Base-by-base conservation (phyloP, 2,329 filamentous ascomycete species). In the Scortechinia acanthostroma region DNA sequence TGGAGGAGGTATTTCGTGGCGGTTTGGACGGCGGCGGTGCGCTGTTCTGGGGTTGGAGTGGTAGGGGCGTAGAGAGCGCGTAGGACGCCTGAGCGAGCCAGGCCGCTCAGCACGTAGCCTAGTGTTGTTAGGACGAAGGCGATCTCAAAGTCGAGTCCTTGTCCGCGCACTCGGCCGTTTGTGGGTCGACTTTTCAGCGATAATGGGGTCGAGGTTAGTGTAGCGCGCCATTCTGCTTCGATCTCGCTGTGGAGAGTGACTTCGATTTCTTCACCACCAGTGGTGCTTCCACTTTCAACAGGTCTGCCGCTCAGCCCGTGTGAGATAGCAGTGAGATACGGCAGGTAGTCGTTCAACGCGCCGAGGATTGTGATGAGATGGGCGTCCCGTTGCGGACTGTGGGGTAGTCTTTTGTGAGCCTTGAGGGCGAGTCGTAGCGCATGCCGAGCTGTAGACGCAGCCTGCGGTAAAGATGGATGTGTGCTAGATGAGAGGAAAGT, bases 371-470 rank as follows among this genome's bases (percentile, higher is more conserved):
- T 65, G 21, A 67, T 62, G 10, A 83, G 68, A 52, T 80, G 69
- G 42, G 69, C 65, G 43, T 73, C 63, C 57, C 73, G 73, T 35
- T 74, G 70, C 6, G 66, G 52, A 19, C 35, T 17, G 22, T 73
- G 61, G 22, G 76, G 63, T 35, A 82, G 68, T 47, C 76, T 73
- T 59, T 80, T 83, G 62, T 83, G 71, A 47, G 67, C 66, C 60
- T 83, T 83, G 44, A 84, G 63, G 15, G 72, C 70, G 55, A 76
- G 68, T 46, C 79, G 76, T 42, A 83, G 63, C 14, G 80, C 66
- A 55, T 75, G 72, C 44, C 80, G 76, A 45, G 72, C 67, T 22
- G 75, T 77, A 4, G 78, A 78, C 6, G 77, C 75, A n/a, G 69
- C 63, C 48, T 77, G 68, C 0, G 77, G 78, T 6, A 84, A 65